These are phyloP conservation scores for Sphagnum contortum DNA, from an alignment of 225 moss, liverwort and hornwort species.

Conservation along the genomic window DNA sequence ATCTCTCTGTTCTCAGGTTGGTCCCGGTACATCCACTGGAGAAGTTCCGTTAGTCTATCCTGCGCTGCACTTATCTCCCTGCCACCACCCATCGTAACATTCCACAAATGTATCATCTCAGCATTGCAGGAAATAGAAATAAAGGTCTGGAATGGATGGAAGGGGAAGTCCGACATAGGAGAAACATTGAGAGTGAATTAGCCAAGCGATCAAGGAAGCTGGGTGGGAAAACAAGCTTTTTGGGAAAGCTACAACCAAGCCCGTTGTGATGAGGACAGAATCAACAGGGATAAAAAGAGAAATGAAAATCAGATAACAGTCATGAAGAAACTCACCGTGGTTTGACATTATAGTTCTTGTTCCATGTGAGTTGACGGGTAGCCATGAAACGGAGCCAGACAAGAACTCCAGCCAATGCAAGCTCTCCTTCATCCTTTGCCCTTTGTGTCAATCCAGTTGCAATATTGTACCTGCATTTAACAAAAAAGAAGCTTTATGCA, in stretches of 20 bases:
- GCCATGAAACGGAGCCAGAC: conserved; percentile 97
- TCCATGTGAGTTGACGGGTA: conserved; percentile 86
- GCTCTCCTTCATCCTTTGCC: conserved; percentile 75
- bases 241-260: too few relatives aligned
- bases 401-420: conserved; percentile 78
- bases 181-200: too few relatives aligned
- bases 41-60: conserved; percentile 73
- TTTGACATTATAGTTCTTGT: conserved; percentile 97
- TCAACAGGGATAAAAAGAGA: too few relatives aligned
- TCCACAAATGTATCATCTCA: too few relatives aligned
- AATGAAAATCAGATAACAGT: too few relatives aligned
- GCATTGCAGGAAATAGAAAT: too few relatives aligned
- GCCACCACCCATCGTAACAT: neutral
- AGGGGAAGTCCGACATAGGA: too few relatives aligned
- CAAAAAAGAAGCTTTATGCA: too few relatives aligned
- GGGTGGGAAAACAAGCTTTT: too few relatives aligned
- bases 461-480: conserved; percentile 61
- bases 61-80: conserved; percentile 94
- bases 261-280: too few relatives aligned
- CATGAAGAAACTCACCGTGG: conserved; percentile 38
- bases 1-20: conserved; percentile 84
- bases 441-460: conserved; percentile 59
- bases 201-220: too few relatives aligned
- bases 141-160: too few relatives aligned
- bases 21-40: conserved; percentile 52